Base-by-base conservation (phyloP, 768 basidiomycete species). In the Myochromella boudieri region DNA sequence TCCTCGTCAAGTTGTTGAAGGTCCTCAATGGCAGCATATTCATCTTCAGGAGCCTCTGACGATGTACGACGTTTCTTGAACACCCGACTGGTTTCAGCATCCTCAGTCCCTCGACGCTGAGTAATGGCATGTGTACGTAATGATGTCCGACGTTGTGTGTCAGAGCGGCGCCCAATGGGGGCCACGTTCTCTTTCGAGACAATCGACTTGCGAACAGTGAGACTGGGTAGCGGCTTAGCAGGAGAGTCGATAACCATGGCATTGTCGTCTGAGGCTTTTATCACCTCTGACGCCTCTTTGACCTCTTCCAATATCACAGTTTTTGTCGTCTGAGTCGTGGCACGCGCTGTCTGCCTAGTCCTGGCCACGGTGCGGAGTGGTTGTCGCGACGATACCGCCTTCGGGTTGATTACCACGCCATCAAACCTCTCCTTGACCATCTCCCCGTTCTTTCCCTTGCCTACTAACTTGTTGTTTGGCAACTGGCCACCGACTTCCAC, bases 41-140 rank as follows among this genome's bases (percentile, higher is more conserved):
- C 69, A n/a, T 75, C 77, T 20, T 80, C 80, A 0, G 70, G 66
- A 25, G 82, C 75, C 2, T 87, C 85, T 1, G 88, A 89, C 4
- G 88, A 76, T 22, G 76, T 78, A 28, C 87, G 74, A 52, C 84
- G 77, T 63, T 87, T 87, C 75, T 92, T 92, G 56, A 76, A 77
- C 2, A 73, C 81, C 14, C 82, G 84, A 29, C 68, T 65, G 8
- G 73, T 73, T 32, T 85, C 87, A 18, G 72, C 78, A n/a, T 77
- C 76, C 21, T 81, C 81, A 11, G 72, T 74, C 3, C 70, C 64
- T 32, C 60, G 59, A 37, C 55, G 45, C 27, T 55, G 55, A 24
- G 61, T 60, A 42, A 44, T 60, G 39, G 46, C 26, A 21, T 41
- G 41, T 18, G 59, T 47, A 39, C 61, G 59, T 40, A 66, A 45